Percentiles rank a stretch among this genome's conserved stretches.
Evolutionary conservation across 345 rosid species (phyloP).

Genomic region (Brassica napus): Da-Ae NC_063442.1:31706501-31707000

Average conservation of each 20-base stretch:
- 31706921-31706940: slow-evolving; percentile 20
- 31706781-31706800: slow-evolving; percentile 35
- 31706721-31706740: slow-evolving; percentile 21
- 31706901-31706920: slow-evolving; percentile 15
- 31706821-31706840: slow-evolving; percentile 16
- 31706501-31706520: slow-evolving; percentile 9
- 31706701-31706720: background rate
- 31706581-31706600: slow-evolving; percentile 15
- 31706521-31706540: slow-evolving; percentile 23
- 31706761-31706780: slow-evolving; percentile 12
- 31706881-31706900: slow-evolving; percentile 30
- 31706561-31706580: slow-evolving; percentile 1
- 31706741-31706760: slow-evolving; percentile 21
- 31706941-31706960: slow-evolving; percentile 30
- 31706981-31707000: slow-evolving; percentile 15
- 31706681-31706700: slow-evolving; percentile 4
- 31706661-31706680: background rate
- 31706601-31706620: slow-evolving; percentile 26
- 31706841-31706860: slow-evolving; percentile 29
- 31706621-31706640: background rate
- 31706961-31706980: slow-evolving; percentile 35
- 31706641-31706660: background rate
- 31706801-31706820: slow-evolving; percentile 22
- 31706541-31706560: slow-evolving; percentile 4
- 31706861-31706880: slow-evolving; percentile 35